Base-by-base conservation (phyloP, 306 rosid species). In the Calophaca sinica region DNA sequence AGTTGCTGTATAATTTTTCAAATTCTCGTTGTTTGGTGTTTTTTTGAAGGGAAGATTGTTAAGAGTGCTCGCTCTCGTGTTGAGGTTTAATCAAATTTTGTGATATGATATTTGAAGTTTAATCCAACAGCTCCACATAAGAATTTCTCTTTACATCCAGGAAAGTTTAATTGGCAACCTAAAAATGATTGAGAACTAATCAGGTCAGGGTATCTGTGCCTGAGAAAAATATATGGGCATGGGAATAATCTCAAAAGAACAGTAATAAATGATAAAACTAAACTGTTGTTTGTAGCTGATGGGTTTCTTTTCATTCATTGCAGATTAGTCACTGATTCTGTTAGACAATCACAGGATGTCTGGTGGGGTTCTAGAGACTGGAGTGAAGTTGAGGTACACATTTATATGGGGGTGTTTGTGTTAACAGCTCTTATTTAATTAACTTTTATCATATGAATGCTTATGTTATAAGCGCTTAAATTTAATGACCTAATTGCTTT, bases 321-420 rank as follows among this genome's bases (percentile, higher is more conserved):
- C 84, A 94, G 99, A 74, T 73, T 92, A 77, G 87, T 94, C 26
- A 92, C 96, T 0, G 96, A 92, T 61, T 87, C 96, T 52, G 96
- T 82, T 49, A 92, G 60, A 76, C 97, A 86, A 77, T 87, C 99
- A 35, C 99, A 89, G 69, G 89, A 79, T 65, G 79, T 70, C 1
- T 90, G 92, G 98, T 88, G 91, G 86, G 88, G 83, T 76, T 84
- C 84, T 14, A 31, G 59, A 35, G 89, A 89, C 65, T 94, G 99
- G 97, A 92, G 72, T 81, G 93, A 94, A 87, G 86, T 94, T 44
- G 99, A 92, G 99, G 99, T 93, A 66, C 87, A 55, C 52, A 59
- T 12, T 20, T 53, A 15, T 51, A 50, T 26, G n/a, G 38, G 14
- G 7, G 5, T 4, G 3, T 57, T 10, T 11, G 54, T 26, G n/a